phyloP scores from a whole-genome alignment of 345 rosid species.

The Euphorbia peplus region DNA sequence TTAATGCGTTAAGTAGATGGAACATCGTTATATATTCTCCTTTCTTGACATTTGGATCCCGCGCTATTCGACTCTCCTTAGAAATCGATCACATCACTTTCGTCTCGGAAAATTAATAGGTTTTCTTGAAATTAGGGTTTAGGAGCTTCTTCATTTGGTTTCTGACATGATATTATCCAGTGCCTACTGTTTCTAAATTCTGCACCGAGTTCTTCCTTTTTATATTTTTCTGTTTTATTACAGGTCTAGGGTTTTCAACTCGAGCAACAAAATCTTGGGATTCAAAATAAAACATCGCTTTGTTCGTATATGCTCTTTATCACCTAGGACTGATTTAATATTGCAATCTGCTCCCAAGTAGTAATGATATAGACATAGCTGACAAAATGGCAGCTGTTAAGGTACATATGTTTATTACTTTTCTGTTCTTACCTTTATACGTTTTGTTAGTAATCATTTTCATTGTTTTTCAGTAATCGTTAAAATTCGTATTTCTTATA shows the following conservation, averaged over 20 bases:
- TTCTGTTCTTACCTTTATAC: not conserved
- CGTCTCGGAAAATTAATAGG: no score
- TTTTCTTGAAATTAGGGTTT: no score
- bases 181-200: not conserved
- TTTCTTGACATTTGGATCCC: no score
- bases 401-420: not conserved
- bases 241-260: not conserved
- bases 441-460: not conserved
- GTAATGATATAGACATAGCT: not conserved
- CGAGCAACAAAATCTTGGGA: not conserved
- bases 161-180: not conserved
- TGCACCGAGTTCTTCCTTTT: not conserved
- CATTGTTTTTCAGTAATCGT: not conserved
- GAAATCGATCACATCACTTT: no score
- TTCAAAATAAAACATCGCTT: not conserved
- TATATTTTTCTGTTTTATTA: not conserved
- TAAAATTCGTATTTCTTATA: not conserved
- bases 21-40: no score
- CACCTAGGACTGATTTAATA: not conserved
- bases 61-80: no score
- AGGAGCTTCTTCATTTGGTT: not conserved
- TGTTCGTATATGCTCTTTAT: not conserved
- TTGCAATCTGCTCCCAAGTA: not conserved
- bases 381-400: constrained; percentile 9
- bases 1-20: no score